A percentile compares a stretch with the other conserved stretches of the same genome.
These are phyloP conservation scores for Discostella stelligera DNA, from an alignment of 352 stramenopile species.

Conservation along the genomic window DNA sequence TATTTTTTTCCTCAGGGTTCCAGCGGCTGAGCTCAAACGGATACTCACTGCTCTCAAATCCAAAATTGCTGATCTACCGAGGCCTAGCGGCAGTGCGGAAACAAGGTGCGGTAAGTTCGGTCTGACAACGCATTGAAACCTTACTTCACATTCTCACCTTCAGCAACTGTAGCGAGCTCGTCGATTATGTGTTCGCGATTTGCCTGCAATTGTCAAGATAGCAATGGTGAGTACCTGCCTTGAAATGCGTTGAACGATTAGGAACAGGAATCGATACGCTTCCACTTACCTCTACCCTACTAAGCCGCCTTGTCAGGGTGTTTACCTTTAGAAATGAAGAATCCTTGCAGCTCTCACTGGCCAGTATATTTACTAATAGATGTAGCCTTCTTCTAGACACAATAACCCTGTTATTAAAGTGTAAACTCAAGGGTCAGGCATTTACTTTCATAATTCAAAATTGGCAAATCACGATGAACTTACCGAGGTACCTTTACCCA, in stretches of 20 bases:
- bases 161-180: constrained; percentile 79
- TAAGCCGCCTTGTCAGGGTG: constrained; percentile 71
- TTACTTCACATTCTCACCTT: constrained; percentile 21
- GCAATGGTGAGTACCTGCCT: background rate
- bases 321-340: constrained; percentile 78
- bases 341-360: constrained; percentile 79
- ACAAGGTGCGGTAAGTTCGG: background rate
- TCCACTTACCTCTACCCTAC: constrained; percentile 60
- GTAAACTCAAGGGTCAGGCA: background rate
- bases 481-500: constrained; percentile 72
- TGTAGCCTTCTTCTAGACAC: constrained; percentile 75
- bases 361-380: constrained; percentile 73
- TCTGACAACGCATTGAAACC: background rate
- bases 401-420: constrained; percentile 21
- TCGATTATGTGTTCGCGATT: constrained; percentile 75
- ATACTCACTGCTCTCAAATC: constrained; percentile 79
- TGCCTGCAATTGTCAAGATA: constrained; percentile 7
- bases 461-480: background rate
- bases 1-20: constrained; percentile 32
- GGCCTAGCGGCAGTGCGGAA: constrained; percentile 10
- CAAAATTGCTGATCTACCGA: constrained; percentile 69
- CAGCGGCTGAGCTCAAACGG: constrained; percentile 59
- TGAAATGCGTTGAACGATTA: background rate
- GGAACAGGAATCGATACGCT: background rate
- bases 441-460: background rate